Base-by-base conservation (phyloP, 345 rosid genomes). In the Tarenaya hassleriana region DNA sequence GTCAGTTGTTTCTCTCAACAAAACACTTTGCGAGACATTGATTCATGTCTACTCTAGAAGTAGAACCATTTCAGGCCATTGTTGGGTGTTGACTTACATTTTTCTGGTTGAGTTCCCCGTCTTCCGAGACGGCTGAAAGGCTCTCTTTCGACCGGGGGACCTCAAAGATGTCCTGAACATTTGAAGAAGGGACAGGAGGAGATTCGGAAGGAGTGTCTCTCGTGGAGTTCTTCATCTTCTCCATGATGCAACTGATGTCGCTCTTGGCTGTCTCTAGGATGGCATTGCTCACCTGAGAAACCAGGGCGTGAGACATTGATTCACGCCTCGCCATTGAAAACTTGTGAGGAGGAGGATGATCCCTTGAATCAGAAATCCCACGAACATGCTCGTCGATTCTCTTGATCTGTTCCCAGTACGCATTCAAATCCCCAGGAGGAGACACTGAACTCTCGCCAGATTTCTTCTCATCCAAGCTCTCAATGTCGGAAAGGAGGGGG, bases 121-220 rank as follows among this genome's bases (percentile, higher is more conserved):
- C 70, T 47, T 59, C 70, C 3, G 65, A 47, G n/a, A 72, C 60
- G 66, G 65, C 80, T 58, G 45, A 64, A 44, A 67, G 63, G 43
- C 58, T 68, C 34, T 61, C 73, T 9, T 46, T 55, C 10, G 31
- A 55, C 67, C 43, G 62, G 1, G 87, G 81, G 52, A 90, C 91
- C 70, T 86, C 94, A 35, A 65, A 81, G n/a, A 76, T 52, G 54
- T 86, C 95, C 14, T 75, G 84, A 1, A 83, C 69, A 57, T 61
- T 60, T 4, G 79, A 47, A 2, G 75, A 60, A 41, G 43, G 16
- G 32, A 55, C 35, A 47, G 67, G 45, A 50, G 61, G 33, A 19
- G 47, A 7, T 48, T 66, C 60, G 7, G 10, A 33, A n/a, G 29
- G 50, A 2, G 50, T 55, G 39, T 68, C 72, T 47, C 32, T 73